These are phyloP conservation scores for Aureobasidium namibiae DNA, from an alignment of 2,329 filamentous ascomycete species.

Conservation along the genomic window DNA sequence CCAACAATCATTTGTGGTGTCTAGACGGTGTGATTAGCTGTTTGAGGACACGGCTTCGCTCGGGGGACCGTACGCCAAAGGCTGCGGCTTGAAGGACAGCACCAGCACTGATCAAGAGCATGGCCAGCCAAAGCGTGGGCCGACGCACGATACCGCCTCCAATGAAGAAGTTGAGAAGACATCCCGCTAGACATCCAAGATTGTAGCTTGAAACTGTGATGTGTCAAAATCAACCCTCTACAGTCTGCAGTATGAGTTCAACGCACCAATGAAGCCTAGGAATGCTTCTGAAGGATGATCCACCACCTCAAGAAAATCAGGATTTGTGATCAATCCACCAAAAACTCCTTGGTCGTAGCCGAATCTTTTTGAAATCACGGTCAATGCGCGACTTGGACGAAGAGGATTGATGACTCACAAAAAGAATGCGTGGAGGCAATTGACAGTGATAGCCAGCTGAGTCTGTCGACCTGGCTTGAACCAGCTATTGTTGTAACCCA, in stretches of 20 bases:
- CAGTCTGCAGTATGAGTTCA: no score
- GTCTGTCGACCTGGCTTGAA: conserved; percentile 13
- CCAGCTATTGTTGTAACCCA: not conserved
- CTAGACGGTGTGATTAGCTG: not conserved
- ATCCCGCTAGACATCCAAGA: conserved; percentile 27
- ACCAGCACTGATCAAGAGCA: conserved; percentile 24
- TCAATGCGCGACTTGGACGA: no score
- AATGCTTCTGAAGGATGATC: conserved; percentile 22
- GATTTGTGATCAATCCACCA: conserved; percentile 25
- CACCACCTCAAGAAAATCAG: conserved; percentile 24
- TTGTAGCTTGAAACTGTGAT: conserved; percentile 24
- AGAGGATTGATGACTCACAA: not conserved
- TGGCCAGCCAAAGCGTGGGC: conserved; percentile 28
- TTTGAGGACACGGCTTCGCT: no score
- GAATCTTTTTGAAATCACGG: not conserved
- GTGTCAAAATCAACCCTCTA: not conserved
- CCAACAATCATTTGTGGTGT: conserved; percentile 10
- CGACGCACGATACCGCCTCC: conserved; percentile 25
- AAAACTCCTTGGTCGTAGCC: conserved; percentile 30
- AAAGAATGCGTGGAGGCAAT: conserved; percentile 9
- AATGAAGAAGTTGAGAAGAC: conserved; percentile 24
- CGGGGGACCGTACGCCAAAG: not conserved
- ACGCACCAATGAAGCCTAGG: conserved; percentile 24
- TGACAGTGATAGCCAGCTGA: conserved; percentile 7
- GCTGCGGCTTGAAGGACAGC: conserved; percentile 12